Evolutionary conservation across 192 early-diverging fungal genomes (phyloP), one percentile per base, ranked within the genome.

Genomic region (Diversispora epigaea): DNA sequence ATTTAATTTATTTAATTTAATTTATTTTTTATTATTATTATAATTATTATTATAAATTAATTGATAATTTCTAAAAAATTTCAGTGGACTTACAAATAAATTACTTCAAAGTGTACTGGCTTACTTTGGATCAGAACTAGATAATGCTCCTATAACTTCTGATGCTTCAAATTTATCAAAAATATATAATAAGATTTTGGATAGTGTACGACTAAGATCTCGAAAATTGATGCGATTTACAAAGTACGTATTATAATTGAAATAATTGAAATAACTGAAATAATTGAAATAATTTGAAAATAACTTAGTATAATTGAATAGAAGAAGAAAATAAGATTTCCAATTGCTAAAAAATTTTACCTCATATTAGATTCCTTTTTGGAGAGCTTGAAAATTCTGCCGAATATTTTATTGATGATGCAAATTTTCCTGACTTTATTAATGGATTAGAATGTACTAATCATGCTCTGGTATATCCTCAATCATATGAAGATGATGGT

Each of bases 381-480:
- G 78, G 77, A n/a, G 80, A 88, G 15, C 81, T 89, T 49, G 87
- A 90, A 60, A 93, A 93, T 74, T 84, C 93, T 11, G 84, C 93
- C 11, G 93, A 96, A 79, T 94, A 93, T 75, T 77, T 81, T 8
- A 78, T 92, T 39, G 85, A 90, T 66, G 86, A 88, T 50, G 84
- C 82, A 21, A 80, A 78, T 56, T 75, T 83, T 78, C 84, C 80
- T 52, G 73, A 79, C 19, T 80, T 96, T 54, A 81, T 94, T 61
- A 79, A 84, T 17, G 80, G 79, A 70, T 83, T 96, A 50, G 87
- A 89, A 7, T 83, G 86, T 52, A 86, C 90, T 14, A 88, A 89
- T 45, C 93, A 96, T 65, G 86, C 91, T 55, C 81, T 96, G 70
- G 86, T 94, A 0, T 90, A 89, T 47, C 91, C 91, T 11, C 82